Evolutionary conservation across 2,329 filamentous ascomycete genomes (phyloP), one percentile per base, ranked within the genome.

Genomic region (Hymenoscyphus repandus): DNA sequence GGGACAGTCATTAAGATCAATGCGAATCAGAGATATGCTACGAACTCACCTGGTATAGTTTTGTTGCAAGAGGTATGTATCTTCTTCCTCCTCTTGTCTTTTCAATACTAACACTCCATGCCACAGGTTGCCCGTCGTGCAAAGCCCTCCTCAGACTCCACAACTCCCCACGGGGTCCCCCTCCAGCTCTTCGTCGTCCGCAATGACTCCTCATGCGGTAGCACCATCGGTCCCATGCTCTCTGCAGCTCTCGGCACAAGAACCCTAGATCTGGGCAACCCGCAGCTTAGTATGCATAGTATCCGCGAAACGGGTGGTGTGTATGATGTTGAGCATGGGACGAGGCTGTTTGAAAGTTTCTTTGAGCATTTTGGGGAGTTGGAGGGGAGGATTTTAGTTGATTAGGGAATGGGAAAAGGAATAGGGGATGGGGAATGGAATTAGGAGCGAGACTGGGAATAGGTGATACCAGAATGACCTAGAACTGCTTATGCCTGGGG

Each of bases 1-100:
- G 93, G 93, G 46, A 89, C 89, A 3, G 92, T 97, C 41, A 90
- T 99, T 75, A 99, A 99, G 74, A 80, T 99, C 75, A 99, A 99
- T 67, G 93, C 93, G 56, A 99, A 97, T 69, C 90, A 93, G 61
- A 86, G 91, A 56, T 99, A 99, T 71, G 90, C 92, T 30, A 99
- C 93, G 49, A 97, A 96, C 74, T 89, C 90, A 0, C 93, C 93
- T 1, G 93, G 93, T 33, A 95, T 97, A 60, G 92, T 95, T 6
- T 76, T 99, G 32, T 70, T 99, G 10, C 88, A 96, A 70, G 91
- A 97, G 73, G 45, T 47, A 39, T 34, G 34, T 47, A 11, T 13
- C 20, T 20, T 31, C 31, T 7, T 11, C 17, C 31, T 22, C 27
- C 38, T n/a, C 18, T 6, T 22, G 5, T 6, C 10, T 12, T 5